Base-by-base conservation (phyloP, 106 monocot genomes). In the Narthecium ossifragum region DNA sequence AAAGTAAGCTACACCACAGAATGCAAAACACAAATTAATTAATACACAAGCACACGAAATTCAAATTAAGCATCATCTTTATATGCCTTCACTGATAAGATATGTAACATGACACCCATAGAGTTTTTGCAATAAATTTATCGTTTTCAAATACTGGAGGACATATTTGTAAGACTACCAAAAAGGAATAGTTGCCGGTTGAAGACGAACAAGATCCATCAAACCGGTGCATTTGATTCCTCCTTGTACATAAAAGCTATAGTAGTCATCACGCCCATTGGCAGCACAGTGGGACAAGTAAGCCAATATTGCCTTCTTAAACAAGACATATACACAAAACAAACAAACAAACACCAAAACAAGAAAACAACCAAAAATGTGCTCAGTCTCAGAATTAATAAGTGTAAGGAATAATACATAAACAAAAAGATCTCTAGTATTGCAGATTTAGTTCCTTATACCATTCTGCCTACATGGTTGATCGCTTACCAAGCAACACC, bases 271-370 rank as follows among this genome's bases (percentile, higher is more conserved):
- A 80, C 76, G n/a, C n/a, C n/a, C n/a, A n/a, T n/a, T n/a, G n/a
- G n/a, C n/a, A n/a, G 86, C 83, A 78, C 61, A 79, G 80, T 80
- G 86, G 75, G 79, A 78, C 76, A 81, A 78, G 80, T 80, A 58
- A 84, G 68, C 59, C 80, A 84, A 85, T 34, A 81, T 87, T 85
- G 82, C 79, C 88, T 85, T 93, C 88, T 93, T 79, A 85, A 77
- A 75, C 76, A 80, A 86, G 66, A 83, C 67, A 79, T 67, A 81
- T 63, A 78, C 60, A 85, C n/a, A n/a, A n/a, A 82, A 71, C n/a
- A 93, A 79, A 93, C 77, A 86, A 86, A 89, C 75, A 93, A 85
- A 69, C 81, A 85, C 68, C 72, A 83, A 70, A 79, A 72, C n/a
- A 87, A 90, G 64, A 69, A 80, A 85, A 93, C 74, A 93, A 82